Conservation (phyloP, 1,284 basidiomycete species). For the Moesziomyces antarcticus region DNA sequence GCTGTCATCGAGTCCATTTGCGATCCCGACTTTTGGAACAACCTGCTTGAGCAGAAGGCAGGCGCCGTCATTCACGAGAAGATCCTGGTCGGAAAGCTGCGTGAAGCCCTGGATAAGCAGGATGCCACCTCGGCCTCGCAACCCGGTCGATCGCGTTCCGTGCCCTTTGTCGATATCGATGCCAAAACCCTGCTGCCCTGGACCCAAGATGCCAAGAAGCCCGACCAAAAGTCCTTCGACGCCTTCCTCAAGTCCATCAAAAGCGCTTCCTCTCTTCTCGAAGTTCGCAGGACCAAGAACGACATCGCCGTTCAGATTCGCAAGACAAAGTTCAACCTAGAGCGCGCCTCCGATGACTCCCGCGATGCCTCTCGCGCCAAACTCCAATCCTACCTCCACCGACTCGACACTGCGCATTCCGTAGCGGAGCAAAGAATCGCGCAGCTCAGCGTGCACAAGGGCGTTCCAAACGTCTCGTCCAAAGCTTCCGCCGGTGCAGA, state of each 20-base stretch:
- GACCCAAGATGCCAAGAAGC: conserved; percentile 28
- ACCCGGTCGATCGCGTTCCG: conserved; percentile 7
- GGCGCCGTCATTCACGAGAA: conserved; percentile 89
- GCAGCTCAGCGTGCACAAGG: conserved; percentile 73
- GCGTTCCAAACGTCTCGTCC: conserved; percentile 20
- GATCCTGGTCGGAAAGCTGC: conserved; percentile 72
- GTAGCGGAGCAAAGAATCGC: conserved; percentile 86
- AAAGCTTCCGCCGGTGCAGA: conserved; percentile 42
- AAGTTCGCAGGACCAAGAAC: conserved; percentile 49
- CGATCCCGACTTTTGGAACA: conserved; percentile 97
- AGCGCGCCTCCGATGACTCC: conserved; percentile 28
- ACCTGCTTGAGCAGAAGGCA: conserved; percentile 87
- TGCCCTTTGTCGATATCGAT: conserved; percentile 20
- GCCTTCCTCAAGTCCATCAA: conserved; percentile 42
- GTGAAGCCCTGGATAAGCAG: conserved; percentile 70
- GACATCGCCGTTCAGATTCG: conserved; percentile 53
- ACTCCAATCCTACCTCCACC: conserved; percentile 78
- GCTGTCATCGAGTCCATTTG: conserved; percentile 90
- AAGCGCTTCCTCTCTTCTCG: conserved; percentile 41
- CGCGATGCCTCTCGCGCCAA: conserved; percentile 26
- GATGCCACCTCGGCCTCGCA: conserved; percentile 40
- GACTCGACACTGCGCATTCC: conserved; percentile 85
- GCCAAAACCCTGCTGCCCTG: conserved; percentile 27
- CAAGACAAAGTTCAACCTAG: conserved; percentile 48
- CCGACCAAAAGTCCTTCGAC: conserved; percentile 46